phyloP scores from a whole-genome alignment of 1,284 basidiomycete species.

The Hortiboletus rubellus region DNA sequence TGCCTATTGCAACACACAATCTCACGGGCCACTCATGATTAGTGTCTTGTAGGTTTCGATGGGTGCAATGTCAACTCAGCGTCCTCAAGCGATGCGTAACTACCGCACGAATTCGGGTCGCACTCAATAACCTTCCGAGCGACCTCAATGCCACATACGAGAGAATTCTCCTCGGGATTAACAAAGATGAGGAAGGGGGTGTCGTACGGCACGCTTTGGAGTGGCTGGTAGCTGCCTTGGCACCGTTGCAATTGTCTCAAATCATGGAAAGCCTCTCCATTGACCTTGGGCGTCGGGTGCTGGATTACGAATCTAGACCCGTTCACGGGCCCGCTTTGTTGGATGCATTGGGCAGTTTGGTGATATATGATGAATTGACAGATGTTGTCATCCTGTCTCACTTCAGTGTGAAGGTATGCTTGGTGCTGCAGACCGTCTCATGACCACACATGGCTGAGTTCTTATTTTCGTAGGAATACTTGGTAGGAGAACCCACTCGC shows the following conservation, averaged over 20 bases:
- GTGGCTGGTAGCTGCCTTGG: slow-evolving; percentile 5
- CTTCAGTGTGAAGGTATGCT: slow-evolving; percentile 6
- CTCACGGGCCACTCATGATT: neutral
- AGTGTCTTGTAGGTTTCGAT: slow-evolving; percentile 8
- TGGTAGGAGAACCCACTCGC: neutral
- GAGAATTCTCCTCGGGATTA: slow-evolving; percentile 1
- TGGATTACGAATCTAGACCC: neutral
- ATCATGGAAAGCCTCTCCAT: neutral
- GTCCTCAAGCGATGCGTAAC: slow-evolving; percentile 1
- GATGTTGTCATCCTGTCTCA: slow-evolving; percentile 3
- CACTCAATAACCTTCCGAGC: slow-evolving; percentile 3
- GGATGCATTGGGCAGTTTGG: slow-evolving; percentile 9
- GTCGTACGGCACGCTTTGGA: neutral
- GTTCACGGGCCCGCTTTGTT: neutral
- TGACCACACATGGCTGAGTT: neutral
- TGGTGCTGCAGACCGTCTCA: neutral
- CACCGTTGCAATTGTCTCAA: neutral
- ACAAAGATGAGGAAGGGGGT: neutral
- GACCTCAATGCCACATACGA: slow-evolving; percentile 10
- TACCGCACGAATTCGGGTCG: neutral
- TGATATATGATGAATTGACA: slow-evolving; percentile 1
- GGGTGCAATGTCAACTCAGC: slow-evolving; percentile 15
- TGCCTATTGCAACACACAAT: neutral
- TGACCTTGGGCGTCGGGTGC: neutral
- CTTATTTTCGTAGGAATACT: neutral